Percentiles rank a stretch among this genome's conserved stretches.
Evolutionary conservation across 805 yeast genomes (phyloP).

Genomic region (Danielia reshetovae): DNA sequence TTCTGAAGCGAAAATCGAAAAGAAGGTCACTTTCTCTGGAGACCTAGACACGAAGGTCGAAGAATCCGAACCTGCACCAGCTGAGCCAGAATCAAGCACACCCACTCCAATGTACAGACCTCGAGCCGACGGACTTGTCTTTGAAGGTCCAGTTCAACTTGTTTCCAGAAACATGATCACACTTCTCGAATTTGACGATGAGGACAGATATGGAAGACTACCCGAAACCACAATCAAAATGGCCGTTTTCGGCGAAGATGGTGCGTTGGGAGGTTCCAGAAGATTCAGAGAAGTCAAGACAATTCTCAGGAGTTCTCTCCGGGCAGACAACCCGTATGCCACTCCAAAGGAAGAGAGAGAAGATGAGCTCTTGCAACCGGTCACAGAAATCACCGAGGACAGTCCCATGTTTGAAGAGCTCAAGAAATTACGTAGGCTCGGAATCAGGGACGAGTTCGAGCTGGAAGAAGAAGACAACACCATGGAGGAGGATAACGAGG

Average conservation of each 20-base stretch:
- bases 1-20: conserved; percentile 5
- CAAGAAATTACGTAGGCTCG: conserved; percentile 56
- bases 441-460: conserved; percentile 47
- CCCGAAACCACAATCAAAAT: conserved; percentile 25
- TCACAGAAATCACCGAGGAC: conserved; percentile 31
- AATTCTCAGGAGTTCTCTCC: conserved; percentile 23
- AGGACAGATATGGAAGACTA: conserved; percentile 19
- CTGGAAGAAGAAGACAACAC: conserved; percentile 34
- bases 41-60: neutral
- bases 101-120: conserved; percentile 6
- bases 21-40: conserved; percentile 22
- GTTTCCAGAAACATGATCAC: conserved; percentile 54
- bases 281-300: conserved; percentile 56
- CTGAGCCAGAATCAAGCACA: conserved; percentile 1
- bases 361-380: conserved; percentile 33
- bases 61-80: neutral
- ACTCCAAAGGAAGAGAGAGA: conserved; percentile 25
- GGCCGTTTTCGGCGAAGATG: conserved; percentile 59
- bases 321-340: conserved; percentile 40
- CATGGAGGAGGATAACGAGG: conserved; percentile 40
- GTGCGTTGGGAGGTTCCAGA: conserved; percentile 48
- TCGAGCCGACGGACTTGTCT: conserved; percentile 22
- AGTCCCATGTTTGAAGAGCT: conserved; percentile 40
- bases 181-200: conserved; percentile 46
- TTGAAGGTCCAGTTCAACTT: conserved; percentile 68